These are phyloP conservation scores for Komagataella mondaviorum DNA, from an alignment of 805 yeast species.

Conservation along the genomic window DNA sequence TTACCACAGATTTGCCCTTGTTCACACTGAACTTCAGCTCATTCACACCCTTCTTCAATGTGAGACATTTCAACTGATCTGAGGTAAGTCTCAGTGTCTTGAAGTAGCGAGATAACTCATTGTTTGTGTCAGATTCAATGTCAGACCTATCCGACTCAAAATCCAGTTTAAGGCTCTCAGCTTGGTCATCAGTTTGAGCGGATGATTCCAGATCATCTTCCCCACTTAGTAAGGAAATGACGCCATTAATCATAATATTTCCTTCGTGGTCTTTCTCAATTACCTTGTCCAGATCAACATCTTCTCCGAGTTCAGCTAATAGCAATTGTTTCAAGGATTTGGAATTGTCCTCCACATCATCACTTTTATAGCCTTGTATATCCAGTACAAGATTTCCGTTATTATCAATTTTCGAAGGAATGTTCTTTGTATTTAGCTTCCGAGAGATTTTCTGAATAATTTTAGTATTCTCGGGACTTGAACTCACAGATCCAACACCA, in stretches of 20 bases:
- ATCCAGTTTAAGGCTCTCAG: constrained; percentile 7
- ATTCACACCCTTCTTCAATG: constrained; percentile 69
- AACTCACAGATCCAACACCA: constrained; percentile 4
- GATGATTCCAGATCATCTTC: constrained; percentile 1
- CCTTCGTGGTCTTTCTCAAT: constrained; percentile 53
- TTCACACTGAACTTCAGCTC: constrained; percentile 68
- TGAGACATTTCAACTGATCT: constrained; percentile 68
- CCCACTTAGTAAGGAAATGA: constrained; percentile 7
- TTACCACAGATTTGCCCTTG: constrained; percentile 67
- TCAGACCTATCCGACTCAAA: constrained; percentile 5
- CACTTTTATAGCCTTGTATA: constrained; percentile 92
- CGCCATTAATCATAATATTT: constrained; percentile 36
- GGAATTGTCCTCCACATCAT: constrained; percentile 67
- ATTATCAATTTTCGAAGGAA: constrained; percentile 77
- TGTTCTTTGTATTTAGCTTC: constrained; percentile 54
- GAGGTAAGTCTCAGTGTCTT: constrained; percentile 85
- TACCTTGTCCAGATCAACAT: constrained; percentile 28
- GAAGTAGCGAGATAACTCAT: constrained; percentile 29
- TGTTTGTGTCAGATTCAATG: constrained; percentile 1
- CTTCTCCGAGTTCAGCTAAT: constrained; percentile 58
- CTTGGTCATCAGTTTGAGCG: not conserved
- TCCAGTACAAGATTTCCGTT: constrained; percentile 86
- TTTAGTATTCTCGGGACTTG: not conserved
- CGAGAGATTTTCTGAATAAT: constrained; percentile 40
- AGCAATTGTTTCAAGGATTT: constrained; percentile 59